Base-by-base conservation (phyloP, 106 monocot species). In the Dendrobium huoshanense region DNA sequence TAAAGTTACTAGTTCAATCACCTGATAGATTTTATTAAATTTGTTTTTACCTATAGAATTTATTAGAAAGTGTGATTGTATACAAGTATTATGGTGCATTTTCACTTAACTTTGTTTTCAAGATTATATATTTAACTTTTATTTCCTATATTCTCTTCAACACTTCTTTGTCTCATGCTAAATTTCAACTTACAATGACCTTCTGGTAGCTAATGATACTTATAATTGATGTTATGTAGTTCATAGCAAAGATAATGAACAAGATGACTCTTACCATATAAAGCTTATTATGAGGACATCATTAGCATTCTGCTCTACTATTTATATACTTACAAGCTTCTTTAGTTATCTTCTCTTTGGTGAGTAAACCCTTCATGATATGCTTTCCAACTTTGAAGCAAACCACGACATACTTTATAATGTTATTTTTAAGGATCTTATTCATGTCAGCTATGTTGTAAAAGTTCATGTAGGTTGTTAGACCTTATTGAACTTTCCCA, bases 281-380 rank as follows among this genome's bases (percentile, higher is more conserved):
- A 86, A 83, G 79, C 87, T 92, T 0, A 88, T 94, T 75, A 89
- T 98, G 79, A 82, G 87, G 43, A 84, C 97, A 41, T 90, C 97
- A 22, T 85, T 98, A 44, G 56, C 76, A 5, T 87, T 98, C 41
- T 98, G 97, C 84, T 87, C 94, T 2, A 82, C 82, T 9, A 90
- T 98, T 20, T 98, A 98, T 78, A 84, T 94, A 72, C 33, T 86
- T 4, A 98, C 97, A 59, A 94, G 94, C 79, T 92, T 98, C 84
- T 98, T 98, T 43, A 87, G 85, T 19, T 98, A 90, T 72, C 94
- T 94, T 58, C 89, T 98, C 41, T 94, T 98, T 79, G 97, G 97
- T 9, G 92, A 94, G n/a, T 84, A 80, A 42, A 98, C 92, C 72
- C 92, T 94, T 54, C 90, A 90, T 74, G 97, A 98, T 80, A 92